phyloP scores from a whole-genome alignment of 179 eudicot species.

The Carnegiea gigantea region DNA sequence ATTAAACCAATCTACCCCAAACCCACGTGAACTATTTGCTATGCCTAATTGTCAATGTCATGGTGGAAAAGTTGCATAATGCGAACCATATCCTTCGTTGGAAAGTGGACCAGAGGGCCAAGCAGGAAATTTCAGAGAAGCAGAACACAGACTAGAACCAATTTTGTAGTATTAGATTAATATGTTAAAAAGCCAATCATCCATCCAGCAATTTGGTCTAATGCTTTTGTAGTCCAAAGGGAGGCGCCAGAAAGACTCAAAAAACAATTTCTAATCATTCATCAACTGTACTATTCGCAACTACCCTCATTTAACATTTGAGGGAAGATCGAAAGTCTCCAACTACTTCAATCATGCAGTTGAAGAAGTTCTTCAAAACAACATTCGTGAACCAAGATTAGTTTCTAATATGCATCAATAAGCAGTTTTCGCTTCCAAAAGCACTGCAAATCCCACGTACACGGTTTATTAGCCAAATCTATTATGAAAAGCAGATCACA shows the following conservation, averaged over 20 bases:
- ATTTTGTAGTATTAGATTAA: not conserved
- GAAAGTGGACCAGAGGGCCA: not conserved
- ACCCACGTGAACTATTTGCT: not conserved
- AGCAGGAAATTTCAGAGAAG: not conserved
- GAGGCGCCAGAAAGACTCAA: not conserved
- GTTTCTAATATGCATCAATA: slow-evolving; percentile 3
- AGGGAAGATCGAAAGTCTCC: slow-evolving; percentile 11
- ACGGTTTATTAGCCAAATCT: not conserved
- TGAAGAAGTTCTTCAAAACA: slow-evolving; percentile 10
- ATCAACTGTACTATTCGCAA: slow-evolving; percentile 20
- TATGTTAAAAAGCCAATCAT: not conserved
- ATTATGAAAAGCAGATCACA: not conserved
- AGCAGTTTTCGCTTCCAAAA: too few relatives aligned
- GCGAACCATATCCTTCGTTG: not conserved
- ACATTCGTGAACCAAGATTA: not conserved
- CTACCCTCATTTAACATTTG: slow-evolving; percentile 21
- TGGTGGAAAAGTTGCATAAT: not conserved
- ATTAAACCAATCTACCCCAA: not conserved
- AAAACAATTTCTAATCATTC: not conserved
- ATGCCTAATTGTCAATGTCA: not conserved
- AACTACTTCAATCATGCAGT: slow-evolving; percentile 28
- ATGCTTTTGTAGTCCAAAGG: slow-evolving; percentile 13
- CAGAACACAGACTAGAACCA: not conserved
- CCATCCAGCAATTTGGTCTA: slow-evolving; percentile 4
- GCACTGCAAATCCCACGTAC: too few relatives aligned